Conservation (phyloP, 495 filamentous ascomycete genomes). For the Halenospora varia region DNA sequence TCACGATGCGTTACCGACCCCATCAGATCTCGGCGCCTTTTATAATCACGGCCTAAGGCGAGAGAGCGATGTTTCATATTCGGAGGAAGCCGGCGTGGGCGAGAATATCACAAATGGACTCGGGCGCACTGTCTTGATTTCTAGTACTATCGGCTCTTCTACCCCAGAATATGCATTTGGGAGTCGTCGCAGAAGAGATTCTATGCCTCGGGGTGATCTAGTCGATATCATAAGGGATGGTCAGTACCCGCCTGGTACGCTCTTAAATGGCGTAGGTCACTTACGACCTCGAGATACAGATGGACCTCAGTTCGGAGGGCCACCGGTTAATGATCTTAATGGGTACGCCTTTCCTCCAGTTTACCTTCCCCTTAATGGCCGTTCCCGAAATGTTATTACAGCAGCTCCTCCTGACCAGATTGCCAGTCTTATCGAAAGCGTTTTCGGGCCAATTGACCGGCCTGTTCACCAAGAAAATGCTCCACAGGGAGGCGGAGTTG, state of each 20-base stretch:
- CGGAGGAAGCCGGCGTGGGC: conserved; percentile 43
- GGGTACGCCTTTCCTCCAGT: conserved; percentile 19
- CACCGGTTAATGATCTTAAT: conserved; percentile 20
- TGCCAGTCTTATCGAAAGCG: conserved; percentile 19
- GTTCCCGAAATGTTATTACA: conserved; percentile 16
- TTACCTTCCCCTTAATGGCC: conserved; percentile 9
- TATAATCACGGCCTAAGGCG: conserved; percentile 35
- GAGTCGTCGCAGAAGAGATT: neutral
- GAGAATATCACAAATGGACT: conserved; percentile 41
- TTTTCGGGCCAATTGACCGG: conserved; percentile 20
- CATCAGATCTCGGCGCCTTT: conserved; percentile 19
- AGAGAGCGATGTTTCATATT: conserved; percentile 39
- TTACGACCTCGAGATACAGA: conserved; percentile 12
- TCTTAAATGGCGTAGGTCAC: conserved; percentile 23
- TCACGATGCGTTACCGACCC: conserved; percentile 33
- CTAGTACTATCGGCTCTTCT: conserved; percentile 12
- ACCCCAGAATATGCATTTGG: neutral
- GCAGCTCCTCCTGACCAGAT: conserved; percentile 23
- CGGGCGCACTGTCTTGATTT: conserved; percentile 38
- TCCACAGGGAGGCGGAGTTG: neutral
- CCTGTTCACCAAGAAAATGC: neutral
- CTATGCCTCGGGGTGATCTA: conserved; percentile 12
- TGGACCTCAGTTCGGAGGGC: conserved; percentile 11
- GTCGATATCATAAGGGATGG: conserved; percentile 23
- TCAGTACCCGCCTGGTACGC: conserved; percentile 23